Base-by-base conservation (phyloP, 2,329 filamentous ascomycete species). In the Microdochium bolleyi region DNA sequence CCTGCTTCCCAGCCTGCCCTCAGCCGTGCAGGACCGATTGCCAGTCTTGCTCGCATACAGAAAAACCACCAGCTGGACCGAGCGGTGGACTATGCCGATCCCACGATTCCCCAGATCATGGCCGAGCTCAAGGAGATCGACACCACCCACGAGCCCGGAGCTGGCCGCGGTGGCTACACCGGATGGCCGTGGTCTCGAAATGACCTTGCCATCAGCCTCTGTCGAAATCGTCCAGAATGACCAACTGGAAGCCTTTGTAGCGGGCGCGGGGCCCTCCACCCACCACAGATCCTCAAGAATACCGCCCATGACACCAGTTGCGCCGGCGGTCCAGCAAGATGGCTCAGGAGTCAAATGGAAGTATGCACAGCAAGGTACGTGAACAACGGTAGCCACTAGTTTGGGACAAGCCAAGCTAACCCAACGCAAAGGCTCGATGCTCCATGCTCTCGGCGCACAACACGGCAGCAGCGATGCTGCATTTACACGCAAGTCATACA, bases 401-500 rank as follows among this genome's bases (percentile, higher is more conserved):
- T 56, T n/a, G n/a, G n/a, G 8, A 55, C 30, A 10, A 11, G 14
- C 38, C 5, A 11, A 8, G 32, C 30, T 13, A 49, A 52, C 19
- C 13, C 22, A 22, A 34, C 22, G 2, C n/a, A 13, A 27, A 22
- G n/a, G 27, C n/a, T 14, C 25, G 9, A 27, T 49, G 24, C 13
- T 30, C 49, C 13, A 41, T 49, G 21, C 32, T 25, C 58, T 59
- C 16, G 54, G 56, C 37, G 60, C 51, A 62, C 56, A 56, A 63
- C 55, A 64, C 22, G 53, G 78, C 44, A 66, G 67, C 32, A 64
- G 64, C 24, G 69, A 73, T 49, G 54, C 68, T 2, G 61, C 65
- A n/a, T 76, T 82, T 58, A 78, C 80, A 50, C 76, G 84, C 24
- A 80, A 82, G 56, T 73, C 85, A 10, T 88, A 86, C 64, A 67